Percentiles rank a stretch among this genome's conserved stretches.
phyloP scores from a whole-genome alignment of 257 asterid genomes.

The Solanum habrochaites region DNA sequence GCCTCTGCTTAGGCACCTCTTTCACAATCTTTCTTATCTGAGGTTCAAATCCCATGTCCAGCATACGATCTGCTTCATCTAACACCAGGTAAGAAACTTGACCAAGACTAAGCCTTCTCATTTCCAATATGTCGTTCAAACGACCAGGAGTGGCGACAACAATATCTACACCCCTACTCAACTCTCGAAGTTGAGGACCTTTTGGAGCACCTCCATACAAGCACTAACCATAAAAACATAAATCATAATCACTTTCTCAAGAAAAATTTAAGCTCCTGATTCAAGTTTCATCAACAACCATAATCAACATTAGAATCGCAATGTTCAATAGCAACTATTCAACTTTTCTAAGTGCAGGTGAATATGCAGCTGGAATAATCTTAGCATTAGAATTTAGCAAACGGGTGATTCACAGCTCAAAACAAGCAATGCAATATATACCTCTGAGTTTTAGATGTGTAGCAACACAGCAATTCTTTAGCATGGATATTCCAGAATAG shows the following conservation, averaged over 20 bases:
- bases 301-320: background rate
- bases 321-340: background rate
- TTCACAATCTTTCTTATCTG: conserved; percentile 14
- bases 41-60: conserved; percentile 18
- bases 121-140: conserved; percentile 3
- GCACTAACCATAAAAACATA: conserved; percentile 33
- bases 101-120: background rate
- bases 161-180: conserved; percentile 27
- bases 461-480: background rate
- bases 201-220: conserved; percentile 97
- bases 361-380: background rate
- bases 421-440: background rate
- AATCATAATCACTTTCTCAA: background rate
- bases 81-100: conserved; percentile 7
- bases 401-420: background rate
- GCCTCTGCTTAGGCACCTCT: conserved; percentile 56
- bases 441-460: background rate
- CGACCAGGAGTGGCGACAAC: conserved; percentile 17
- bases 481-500: background rate
- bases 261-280: background rate
- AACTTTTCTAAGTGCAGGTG: background rate
- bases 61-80: conserved; percentile 17
- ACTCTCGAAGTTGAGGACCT: conserved; percentile 74
- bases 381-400: background rate
- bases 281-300: background rate